Base-by-base conservation (phyloP, 1,139 yeast genomes). In the Geotrichum aggregatum region DNA sequence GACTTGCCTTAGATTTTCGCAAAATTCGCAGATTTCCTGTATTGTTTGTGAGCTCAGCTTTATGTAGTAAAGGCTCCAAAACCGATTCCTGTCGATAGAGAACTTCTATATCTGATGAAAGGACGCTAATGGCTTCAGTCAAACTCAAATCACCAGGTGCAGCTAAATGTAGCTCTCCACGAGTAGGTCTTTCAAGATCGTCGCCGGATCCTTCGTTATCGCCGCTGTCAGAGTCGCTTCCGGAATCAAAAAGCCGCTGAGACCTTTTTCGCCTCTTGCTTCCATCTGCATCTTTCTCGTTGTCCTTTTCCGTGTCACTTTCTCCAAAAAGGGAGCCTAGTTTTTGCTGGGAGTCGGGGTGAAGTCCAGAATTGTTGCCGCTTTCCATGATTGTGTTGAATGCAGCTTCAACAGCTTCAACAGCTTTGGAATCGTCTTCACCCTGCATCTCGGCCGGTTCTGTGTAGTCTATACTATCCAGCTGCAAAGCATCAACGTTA, bases 21-120 rank as follows among this genome's bases (percentile, higher is more conserved):
- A 89, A 69, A 51, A 89, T 76, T 57, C 83, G 78, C 49, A 86
- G 69, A 62, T 89, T 95, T 1, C 80, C 75, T 4, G 78, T 70
- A 63, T 87, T 86, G 64, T 87, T 85, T 0, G 94, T 87, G 34
- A 89, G 71, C 61, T 87, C 95, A 0, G 97, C 96, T 63, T 89
- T 89, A 44, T 76, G 74, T 28, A 87, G 67, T 49, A 91, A 72
- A 3, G 92, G 85, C 16, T 77, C 79, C 38, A 89, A 68, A 30
- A 89, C 79, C 4, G 75, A 71, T 42, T 79, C 71, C 63, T 89
- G 96, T 54, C 80, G 79, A 43, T 76, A 74, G 33, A 87, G 70
- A 52, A 76, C 76, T 24, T 77, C 80, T n/a, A 88, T 80, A 21
- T 83, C 87, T 3, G 71, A 68, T 4, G 76, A 71, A 14, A 87